phyloP scores from a whole-genome alignment of 345 rosid species.

The Salix caprea region DNA sequence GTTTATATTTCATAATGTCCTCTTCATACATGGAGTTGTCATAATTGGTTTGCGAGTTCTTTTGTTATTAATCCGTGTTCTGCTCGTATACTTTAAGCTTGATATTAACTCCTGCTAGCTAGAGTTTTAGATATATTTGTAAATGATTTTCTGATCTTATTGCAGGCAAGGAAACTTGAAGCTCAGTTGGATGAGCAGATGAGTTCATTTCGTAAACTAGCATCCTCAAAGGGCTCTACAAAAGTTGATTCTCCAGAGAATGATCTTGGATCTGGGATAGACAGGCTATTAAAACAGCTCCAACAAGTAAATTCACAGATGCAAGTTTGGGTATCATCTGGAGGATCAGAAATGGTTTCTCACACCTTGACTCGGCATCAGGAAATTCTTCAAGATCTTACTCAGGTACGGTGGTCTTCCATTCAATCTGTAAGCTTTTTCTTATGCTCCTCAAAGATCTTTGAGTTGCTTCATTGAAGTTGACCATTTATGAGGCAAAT shows the following conservation, averaged over 20 bases:
- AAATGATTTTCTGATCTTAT: neutral
- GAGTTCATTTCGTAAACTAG: slow-evolving; percentile 80
- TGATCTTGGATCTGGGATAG: slow-evolving; percentile 79
- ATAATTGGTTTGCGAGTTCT: neutral
- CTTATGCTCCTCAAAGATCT: neutral
- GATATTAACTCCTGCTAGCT: neutral
- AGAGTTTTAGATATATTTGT: neutral
- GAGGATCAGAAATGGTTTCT: slow-evolving; percentile 97
- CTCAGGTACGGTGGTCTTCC: slow-evolving; percentile 51
- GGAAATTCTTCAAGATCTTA: slow-evolving; percentile 90
- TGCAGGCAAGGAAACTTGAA: slow-evolving; percentile 92
- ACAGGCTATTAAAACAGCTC: slow-evolving; percentile 58
- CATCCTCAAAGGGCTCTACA: slow-evolving; percentile 57
- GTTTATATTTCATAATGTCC: neutral
- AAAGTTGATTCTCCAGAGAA: slow-evolving; percentile 59
- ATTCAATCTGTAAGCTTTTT: neutral
- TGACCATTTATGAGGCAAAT: neutral
- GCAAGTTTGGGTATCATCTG: slow-evolving; percentile 97
- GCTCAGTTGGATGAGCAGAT: slow-evolving; percentile 98
- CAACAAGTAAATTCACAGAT: slow-evolving; percentile 82
- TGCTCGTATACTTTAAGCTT: neutral
- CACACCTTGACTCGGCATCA: slow-evolving; percentile 96
- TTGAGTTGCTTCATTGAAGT: neutral
- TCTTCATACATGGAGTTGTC: neutral
- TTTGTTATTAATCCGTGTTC: neutral